These are phyloP conservation scores for Leccinum glutinopallens DNA, from an alignment of 1,284 basidiomycete species.

Conservation along the genomic window DNA sequence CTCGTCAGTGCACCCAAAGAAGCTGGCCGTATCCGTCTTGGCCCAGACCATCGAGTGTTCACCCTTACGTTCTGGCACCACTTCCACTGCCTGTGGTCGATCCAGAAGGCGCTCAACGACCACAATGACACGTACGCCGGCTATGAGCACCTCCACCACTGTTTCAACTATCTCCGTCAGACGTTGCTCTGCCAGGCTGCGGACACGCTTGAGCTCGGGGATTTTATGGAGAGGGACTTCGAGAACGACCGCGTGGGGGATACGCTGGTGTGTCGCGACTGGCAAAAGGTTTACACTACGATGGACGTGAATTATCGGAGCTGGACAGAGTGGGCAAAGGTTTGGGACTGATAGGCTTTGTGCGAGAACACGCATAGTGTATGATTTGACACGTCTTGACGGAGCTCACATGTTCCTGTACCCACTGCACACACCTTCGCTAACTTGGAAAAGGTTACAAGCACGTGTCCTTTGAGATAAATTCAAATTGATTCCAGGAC, in stretches of 20 bases:
- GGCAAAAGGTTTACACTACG: slow-evolving; percentile 26
- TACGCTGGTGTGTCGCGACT: slow-evolving; percentile 36
- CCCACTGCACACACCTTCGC: background rate
- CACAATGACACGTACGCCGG: slow-evolving; percentile 14
- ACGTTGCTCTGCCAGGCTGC: slow-evolving; percentile 35
- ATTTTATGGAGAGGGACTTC: slow-evolving; percentile 31
- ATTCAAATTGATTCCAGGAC: no score
- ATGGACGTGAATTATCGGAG: slow-evolving; percentile 18
- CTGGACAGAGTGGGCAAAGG: slow-evolving; percentile 15
- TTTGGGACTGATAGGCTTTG: slow-evolving; percentile 13
- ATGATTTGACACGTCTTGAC: background rate
- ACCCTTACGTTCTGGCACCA: slow-evolving; percentile 16
- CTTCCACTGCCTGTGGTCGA: slow-evolving; percentile 20
- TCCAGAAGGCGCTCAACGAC: slow-evolving; percentile 17
- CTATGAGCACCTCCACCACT: slow-evolving; percentile 32
- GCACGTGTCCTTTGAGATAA: no score
- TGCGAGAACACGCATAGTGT: background rate
- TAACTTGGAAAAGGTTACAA: background rate
- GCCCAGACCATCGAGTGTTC: slow-evolving; percentile 19
- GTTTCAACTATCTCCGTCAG: slow-evolving; percentile 38
- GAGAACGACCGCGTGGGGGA: slow-evolving; percentile 22
- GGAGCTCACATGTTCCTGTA: background rate
- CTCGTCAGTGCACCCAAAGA: slow-evolving; percentile 17
- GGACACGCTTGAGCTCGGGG: slow-evolving; percentile 34
- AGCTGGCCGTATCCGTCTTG: slow-evolving; percentile 15